Evolutionary conservation across 2,329 filamentous ascomycete genomes (phyloP).

Genomic region (Grosmannia huntii): DNA sequence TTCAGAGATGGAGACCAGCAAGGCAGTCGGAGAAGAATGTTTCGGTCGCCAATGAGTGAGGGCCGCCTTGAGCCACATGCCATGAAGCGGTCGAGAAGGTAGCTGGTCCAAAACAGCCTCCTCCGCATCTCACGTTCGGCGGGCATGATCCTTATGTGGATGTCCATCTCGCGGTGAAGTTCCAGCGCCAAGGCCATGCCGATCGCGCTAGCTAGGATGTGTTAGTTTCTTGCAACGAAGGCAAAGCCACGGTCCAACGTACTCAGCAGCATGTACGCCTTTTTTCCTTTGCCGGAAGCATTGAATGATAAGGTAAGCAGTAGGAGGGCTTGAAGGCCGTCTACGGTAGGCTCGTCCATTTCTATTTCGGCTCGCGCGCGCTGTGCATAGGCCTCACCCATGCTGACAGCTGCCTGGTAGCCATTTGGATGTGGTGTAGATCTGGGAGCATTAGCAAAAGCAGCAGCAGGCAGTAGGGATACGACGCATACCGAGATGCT

Average conservation of each 20-base stretch:
- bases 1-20: slow-evolving; percentile 55
- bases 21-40: slow-evolving; percentile 61
- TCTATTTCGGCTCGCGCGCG: slow-evolving; percentile 59
- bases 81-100: slow-evolving; percentile 73
- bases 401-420: slow-evolving; percentile 51
- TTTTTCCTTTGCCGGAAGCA: slow-evolving; percentile 68
- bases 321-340: slow-evolving; percentile 62
- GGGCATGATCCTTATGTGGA: slow-evolving; percentile 46
- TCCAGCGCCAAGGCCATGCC: slow-evolving; percentile 77
- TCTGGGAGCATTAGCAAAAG: slow-evolving; percentile 27
- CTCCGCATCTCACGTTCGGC: slow-evolving; percentile 64
- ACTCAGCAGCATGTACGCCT: slow-evolving; percentile 78
- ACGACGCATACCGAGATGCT: slow-evolving; percentile 39
- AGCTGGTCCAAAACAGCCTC: slow-evolving; percentile 81
- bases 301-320: slow-evolving; percentile 65
- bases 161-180: slow-evolving; percentile 62
- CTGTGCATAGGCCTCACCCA: slow-evolving; percentile 62
- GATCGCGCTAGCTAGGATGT: slow-evolving; percentile 50
- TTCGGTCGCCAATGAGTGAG: slow-evolving; percentile 66
- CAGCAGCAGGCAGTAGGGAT: no score
- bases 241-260: slow-evolving; percentile 17
- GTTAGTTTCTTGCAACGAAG: slow-evolving; percentile 19
- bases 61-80: slow-evolving; percentile 72
- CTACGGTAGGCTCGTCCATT: slow-evolving; percentile 68
- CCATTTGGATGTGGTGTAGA: slow-evolving; percentile 56